A percentile compares a stretch with the other conserved stretches of the same genome.
Evolutionary conservation across 2,329 filamentous ascomycete species (phyloP).

Genomic region (Talaromyces verruculosus): DNA sequence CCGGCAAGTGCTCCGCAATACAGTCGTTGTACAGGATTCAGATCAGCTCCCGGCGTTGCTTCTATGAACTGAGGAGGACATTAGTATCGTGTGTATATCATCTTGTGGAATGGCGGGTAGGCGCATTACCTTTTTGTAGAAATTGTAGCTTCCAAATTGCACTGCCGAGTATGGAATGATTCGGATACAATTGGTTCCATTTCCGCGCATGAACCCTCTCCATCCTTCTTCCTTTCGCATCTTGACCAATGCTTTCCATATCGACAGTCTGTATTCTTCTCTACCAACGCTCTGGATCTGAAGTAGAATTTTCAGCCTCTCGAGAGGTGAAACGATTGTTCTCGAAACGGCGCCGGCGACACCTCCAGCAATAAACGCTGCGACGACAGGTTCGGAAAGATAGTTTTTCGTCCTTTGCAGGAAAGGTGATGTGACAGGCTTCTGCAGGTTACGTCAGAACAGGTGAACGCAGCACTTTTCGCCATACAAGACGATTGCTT

Average conservation of each 20-base stretch:
- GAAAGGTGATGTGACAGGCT: conserved; percentile 24
- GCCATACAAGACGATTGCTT: not conserved
- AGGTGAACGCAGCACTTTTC: not conserved
- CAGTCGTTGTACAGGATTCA: conserved; percentile 72
- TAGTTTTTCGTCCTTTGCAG: conserved; percentile 32
- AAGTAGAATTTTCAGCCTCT: conserved; percentile 96
- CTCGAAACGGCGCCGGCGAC: conserved; percentile 95
- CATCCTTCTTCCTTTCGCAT: conserved; percentile 98
- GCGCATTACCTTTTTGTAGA: conserved; percentile 80
- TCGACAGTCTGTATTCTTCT: conserved; percentile 89
- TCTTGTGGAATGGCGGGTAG: not conserved
- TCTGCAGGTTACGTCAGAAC: conserved; percentile 12
- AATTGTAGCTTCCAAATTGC: conserved; percentile 96
- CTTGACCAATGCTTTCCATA: conserved; percentile 82
- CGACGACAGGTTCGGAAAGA: conserved; percentile 78
- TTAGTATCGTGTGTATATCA: not conserved
- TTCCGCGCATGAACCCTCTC: conserved; percentile 95
- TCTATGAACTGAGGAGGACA: conserved; percentile 68
- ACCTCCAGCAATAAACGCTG: conserved; percentile 91
- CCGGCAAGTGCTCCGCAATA: conserved; percentile 89
- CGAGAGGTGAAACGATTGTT: conserved; percentile 93
- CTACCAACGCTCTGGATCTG: conserved; percentile 89
- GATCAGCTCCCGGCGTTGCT: conserved; percentile 67
- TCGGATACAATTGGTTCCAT: conserved; percentile 96
- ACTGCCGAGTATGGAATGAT: conserved; percentile 98